Conservation (phyloP, 345 rosid genomes). For the Pseudoturritis turrita region DNA sequence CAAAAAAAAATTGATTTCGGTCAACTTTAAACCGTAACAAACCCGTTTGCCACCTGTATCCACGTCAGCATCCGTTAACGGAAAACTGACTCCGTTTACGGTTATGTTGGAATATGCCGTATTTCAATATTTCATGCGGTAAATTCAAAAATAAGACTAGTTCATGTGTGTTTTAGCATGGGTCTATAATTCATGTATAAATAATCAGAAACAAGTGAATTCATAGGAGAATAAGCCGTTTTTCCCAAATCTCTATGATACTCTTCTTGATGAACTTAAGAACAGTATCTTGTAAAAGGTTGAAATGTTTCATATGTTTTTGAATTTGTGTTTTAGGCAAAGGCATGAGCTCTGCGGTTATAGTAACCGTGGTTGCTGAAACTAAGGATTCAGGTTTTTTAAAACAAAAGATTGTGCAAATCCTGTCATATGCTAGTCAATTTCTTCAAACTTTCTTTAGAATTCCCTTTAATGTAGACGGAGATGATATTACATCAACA, state of each 20-base stretch:
- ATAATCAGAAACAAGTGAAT: no score
- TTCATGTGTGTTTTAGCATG: no score
- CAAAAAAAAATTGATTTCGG: no score
- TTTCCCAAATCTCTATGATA: neutral
- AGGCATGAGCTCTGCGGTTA: conserved; percentile 14
- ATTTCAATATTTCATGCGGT: no score
- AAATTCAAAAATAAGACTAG: no score
- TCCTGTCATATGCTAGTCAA: neutral
- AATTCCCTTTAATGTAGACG: conserved; percentile 20
- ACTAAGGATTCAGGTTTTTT: conserved; percentile 37
- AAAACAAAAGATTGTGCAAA: neutral
- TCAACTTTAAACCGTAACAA: no score
- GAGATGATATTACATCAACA: conserved; percentile 25
- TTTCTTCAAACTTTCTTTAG: neutral
- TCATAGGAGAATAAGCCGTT: no score
- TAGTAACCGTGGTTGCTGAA: conserved; percentile 25
- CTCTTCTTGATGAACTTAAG: neutral
- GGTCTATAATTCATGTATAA: no score
- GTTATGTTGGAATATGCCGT: no score
- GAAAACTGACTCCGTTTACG: no score
- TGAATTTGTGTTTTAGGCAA: conserved; percentile 27
- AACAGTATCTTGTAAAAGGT: neutral
- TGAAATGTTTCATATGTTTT: neutral
- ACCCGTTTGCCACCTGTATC: no score
- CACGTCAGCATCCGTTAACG: no score